phyloP scores from a whole-genome alignment of 495 filamentous ascomycete genomes.

The Lasiosphaeria miniovina region DNA sequence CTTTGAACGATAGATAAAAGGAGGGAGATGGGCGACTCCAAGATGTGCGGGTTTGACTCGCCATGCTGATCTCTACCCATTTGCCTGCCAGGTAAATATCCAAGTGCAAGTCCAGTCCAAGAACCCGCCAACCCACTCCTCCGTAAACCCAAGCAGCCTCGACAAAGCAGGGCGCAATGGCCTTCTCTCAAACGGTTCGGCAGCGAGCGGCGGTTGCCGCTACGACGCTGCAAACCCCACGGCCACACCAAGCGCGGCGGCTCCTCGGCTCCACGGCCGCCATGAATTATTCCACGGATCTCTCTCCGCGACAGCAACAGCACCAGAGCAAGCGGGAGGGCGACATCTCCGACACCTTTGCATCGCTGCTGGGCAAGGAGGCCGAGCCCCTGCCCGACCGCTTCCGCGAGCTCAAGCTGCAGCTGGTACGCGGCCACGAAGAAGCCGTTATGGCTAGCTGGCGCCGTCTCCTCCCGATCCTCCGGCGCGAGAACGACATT shows the following conservation, averaged over 20 bases:
- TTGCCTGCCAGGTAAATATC: no score
- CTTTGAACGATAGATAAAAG: no score
- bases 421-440: conserved; percentile 62
- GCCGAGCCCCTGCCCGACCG: conserved; percentile 64
- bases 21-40: no score
- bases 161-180: no score
- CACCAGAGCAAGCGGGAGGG: conserved; percentile 47
- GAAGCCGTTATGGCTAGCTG: conserved; percentile 61
- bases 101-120: no score
- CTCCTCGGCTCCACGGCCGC: conserved; percentile 19
- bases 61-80: no score
- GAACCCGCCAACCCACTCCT: no score
- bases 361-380: conserved; percentile 67
- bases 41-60: no score
- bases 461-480: conserved; percentile 59
- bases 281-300: conserved; percentile 9
- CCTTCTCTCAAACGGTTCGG: no score
- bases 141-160: no score
- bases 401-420: conserved; percentile 71
- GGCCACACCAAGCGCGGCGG: neutral
- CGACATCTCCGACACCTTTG: conserved; percentile 82
- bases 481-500: conserved; percentile 53
- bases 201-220: neutral
- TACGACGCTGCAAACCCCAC: neutral
- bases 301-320: neutral